Conservation (phyloP, 495 filamentous ascomycete species). For the Podospora didyma region DNA sequence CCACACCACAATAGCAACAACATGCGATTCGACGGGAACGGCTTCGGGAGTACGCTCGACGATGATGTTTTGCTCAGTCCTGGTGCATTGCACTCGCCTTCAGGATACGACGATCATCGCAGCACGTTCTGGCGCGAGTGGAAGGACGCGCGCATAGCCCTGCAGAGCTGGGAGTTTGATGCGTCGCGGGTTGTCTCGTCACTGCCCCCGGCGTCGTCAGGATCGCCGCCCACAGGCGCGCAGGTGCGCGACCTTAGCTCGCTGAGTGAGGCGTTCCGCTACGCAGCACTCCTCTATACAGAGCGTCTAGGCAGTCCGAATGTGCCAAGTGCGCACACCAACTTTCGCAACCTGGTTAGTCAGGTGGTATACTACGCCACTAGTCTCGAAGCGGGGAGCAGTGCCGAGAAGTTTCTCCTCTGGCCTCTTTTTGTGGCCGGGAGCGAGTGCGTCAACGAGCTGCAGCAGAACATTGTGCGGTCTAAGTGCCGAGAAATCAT, state of each 20-base stretch:
- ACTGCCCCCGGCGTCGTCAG: conserved; percentile 11
- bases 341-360: conserved; percentile 78
- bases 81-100: conserved; percentile 26
- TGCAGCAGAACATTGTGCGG: conserved; percentile 73
- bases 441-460: conserved; percentile 81
- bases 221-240: conserved; percentile 33
- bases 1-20: conserved; percentile 20
- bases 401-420: conserved; percentile 79
- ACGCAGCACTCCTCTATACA: conserved; percentile 83
- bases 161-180: conserved; percentile 80
- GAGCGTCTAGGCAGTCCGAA: conserved; percentile 81
- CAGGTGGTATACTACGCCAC: conserved; percentile 78
- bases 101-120: conserved; percentile 48
- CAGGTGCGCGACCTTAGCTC: conserved; percentile 53
- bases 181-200: conserved; percentile 36
- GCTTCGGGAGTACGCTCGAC: conserved; percentile 51
- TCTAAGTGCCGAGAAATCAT: conserved; percentile 81
- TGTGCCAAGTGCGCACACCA: conserved; percentile 67
- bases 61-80: conserved; percentile 36
- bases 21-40: conserved; percentile 58
- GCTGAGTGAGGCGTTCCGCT: conserved; percentile 84
- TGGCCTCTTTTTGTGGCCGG: conserved; percentile 94
- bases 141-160: conserved; percentile 68
- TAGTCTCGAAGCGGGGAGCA: conserved; percentile 61
- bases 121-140: conserved; percentile 80